phyloP scores from a whole-genome alignment of 306 rosid genomes.

The Mimosa bimucronata region DNA sequence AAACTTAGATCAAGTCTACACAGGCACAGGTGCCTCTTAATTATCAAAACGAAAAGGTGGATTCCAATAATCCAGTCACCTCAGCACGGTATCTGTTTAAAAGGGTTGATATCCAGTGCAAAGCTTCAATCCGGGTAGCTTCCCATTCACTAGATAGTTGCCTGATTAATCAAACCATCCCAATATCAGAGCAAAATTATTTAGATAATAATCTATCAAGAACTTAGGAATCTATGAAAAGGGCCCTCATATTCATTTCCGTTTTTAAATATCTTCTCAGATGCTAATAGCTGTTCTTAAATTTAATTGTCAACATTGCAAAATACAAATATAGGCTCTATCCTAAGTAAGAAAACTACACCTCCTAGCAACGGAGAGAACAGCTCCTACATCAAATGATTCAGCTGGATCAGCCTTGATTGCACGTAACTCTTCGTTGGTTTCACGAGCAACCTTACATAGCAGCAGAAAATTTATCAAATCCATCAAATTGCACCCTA shows the following conservation, averaged over 20 bases:
- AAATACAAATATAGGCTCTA: constrained; percentile 29
- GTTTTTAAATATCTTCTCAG: constrained; percentile 32
- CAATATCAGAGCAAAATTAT: constrained; percentile 38
- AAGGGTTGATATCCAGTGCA: constrained; percentile 94
- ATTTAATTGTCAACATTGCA: constrained; percentile 30
- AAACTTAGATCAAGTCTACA: constrained; percentile 21
- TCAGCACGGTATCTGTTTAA: constrained; percentile 78
- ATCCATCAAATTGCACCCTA: constrained; percentile 11
- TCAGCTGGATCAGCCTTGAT: constrained; percentile 82
- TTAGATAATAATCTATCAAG: constrained; percentile 24
- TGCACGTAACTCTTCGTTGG: constrained; percentile 91
- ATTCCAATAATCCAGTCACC: constrained; percentile 54
- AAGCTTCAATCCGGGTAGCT: constrained; percentile 94
- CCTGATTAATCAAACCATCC: constrained; percentile 61
- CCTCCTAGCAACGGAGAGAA: constrained; percentile 92
- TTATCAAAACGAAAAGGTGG: constrained; percentile 19
- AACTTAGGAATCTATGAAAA: constrained; percentile 29
- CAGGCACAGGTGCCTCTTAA: constrained; percentile 14
- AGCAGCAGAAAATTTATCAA: constrained; percentile 29
- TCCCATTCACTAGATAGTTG: constrained; percentile 91
- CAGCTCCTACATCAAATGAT: constrained; percentile 83
- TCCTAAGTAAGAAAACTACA: constrained; percentile 37
- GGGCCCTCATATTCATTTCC: constrained; percentile 30
- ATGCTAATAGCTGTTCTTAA: constrained; percentile 7
- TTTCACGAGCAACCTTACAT: constrained; percentile 92